Base-by-base conservation (phyloP, 2,329 filamentous ascomycete species). In the Monosporascus sp. region DNA sequence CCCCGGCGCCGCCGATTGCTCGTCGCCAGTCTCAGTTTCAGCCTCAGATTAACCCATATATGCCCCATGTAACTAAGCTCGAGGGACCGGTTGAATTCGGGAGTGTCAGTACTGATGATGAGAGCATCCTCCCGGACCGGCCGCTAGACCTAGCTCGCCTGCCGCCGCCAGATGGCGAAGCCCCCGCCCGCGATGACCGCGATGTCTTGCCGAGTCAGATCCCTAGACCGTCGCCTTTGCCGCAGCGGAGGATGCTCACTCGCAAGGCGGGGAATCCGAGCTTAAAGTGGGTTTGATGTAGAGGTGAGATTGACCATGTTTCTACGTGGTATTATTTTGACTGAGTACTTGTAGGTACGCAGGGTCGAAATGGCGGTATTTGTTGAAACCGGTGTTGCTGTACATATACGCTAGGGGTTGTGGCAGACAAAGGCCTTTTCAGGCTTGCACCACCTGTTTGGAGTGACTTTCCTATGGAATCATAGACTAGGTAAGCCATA, bases 121-220 rank as follows among this genome's bases (percentile, higher is more conserved):
- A 39, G 9, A 51, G 38, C 31, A 44, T 49, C 22, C 31, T 50
- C 20, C 9, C 51, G 5, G 45, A 47, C 20, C 9, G 42, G 22
- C 42, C 24, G 15, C 37, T 3, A 25, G 39, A 36, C 8, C 15
- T 48, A 41, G 20, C 39, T 14, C 17, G 20, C 24, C n/a, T 3
- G 37, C 34, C n/a, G 11, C 38, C 18, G 17, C n/a, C 24, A 31
- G 11, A 18, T 14, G 24, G 15, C 24, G 42, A 46, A 24, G 11
- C 24, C 14, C 7, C 8, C 14, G 20, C 20, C 5, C 9, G 17
- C 1, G 58, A 53, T 18, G 55, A 54, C 34, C 60, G 59, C 1
- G 22, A 15, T 3, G 8, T 3, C 6, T 48, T 64, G 25, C 62
- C 62, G 6, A 64, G 60, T n/a, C 62, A 57, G 52, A 17, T 27